Evolutionary conservation across 371 early-diverging fungal genomes (phyloP), one percentile per base, ranked within the genome.

Genomic region (Haplosporangium sp.): DNA sequence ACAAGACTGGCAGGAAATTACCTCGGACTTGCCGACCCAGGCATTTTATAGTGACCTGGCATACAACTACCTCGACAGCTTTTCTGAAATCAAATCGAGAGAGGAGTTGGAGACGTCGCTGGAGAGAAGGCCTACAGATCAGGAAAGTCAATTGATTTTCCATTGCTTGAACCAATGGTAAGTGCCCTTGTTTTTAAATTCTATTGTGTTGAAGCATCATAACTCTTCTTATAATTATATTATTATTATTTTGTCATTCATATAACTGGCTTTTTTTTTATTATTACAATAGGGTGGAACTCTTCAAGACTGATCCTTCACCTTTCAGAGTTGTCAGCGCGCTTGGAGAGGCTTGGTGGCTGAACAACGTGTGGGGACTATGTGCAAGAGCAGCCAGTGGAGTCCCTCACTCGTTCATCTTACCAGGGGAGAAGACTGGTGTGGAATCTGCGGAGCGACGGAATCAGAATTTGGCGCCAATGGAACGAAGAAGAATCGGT

Each of bases 261-360:
- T 51, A 48, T 6, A 9, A 6, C 20, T 50, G n/a, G 36, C 14
- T 50, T 38, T 50, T 16, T 42, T 59, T 46, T n/a, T n/a, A n/a
- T n/a, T 45, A 43, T 21, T n/a, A 23, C 12, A 46, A 21, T 29
- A 62, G 62, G 54, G 43, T 62, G 9, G 54, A 62, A 13, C 7
- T 62, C 5, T 62, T 14, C 14, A 54, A 62, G 45, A 16, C 54
- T 43, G 40, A 62, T 11, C 62, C 62, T 14, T 62, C 62, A 29
- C 43, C 62, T 21, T 62, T 62, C 42, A 5, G 5, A 14, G 43
- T 62, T 42, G 62, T 53, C 16, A 54, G 53, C 43, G 29, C 54
- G 14, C 57, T 64, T 13, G 57, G 64, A 16, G 64, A 57, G 40
- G 36, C 40, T 12, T 64, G 64, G 57, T 64, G 64, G 57, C 6